Conservation (phyloP, 768 basidiomycete species). For the Lentinus tigrinus region DNA sequence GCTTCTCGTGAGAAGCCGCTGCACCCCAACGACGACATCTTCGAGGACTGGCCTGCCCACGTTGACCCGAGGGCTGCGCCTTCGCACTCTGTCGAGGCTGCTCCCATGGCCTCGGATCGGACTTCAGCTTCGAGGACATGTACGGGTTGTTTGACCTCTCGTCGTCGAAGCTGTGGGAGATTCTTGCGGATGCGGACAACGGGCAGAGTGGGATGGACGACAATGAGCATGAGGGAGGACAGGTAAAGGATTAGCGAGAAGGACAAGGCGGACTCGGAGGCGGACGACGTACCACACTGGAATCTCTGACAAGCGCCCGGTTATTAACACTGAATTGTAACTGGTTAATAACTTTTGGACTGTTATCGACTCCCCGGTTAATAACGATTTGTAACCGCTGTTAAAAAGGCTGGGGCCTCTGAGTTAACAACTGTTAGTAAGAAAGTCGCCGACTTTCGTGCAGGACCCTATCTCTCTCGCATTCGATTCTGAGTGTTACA, state of each 20-base stretch:
- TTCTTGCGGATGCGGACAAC: too few species aligned
- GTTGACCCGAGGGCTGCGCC: too few species aligned
- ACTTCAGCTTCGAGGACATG: not conserved
- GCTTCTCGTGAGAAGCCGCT: not conserved
- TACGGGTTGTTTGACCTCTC: not conserved
- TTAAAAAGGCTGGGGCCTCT: not conserved
- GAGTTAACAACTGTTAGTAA: not conserved
- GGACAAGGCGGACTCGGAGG: not conserved
- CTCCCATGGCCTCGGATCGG: not conserved
- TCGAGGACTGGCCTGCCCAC: not conserved
- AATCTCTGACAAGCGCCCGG: not conserved
- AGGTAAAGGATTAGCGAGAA: too few species aligned
- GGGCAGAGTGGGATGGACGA: too few species aligned
- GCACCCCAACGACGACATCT: not conserved
- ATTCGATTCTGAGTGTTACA: too few species aligned
- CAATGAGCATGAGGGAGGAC: too few species aligned
- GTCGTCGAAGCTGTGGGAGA: not conserved
- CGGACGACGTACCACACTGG: not conserved
- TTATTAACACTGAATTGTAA: not conserved
- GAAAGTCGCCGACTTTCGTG: not conserved
- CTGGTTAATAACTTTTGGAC: not conserved
- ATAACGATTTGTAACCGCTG: not conserved
- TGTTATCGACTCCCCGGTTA: not conserved
- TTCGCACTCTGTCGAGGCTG: too few species aligned
- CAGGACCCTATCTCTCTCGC: too few species aligned